phyloP scores from a whole-genome alignment of 2,329 filamentous ascomycete genomes.

The Talaromyces piceae region DNA sequence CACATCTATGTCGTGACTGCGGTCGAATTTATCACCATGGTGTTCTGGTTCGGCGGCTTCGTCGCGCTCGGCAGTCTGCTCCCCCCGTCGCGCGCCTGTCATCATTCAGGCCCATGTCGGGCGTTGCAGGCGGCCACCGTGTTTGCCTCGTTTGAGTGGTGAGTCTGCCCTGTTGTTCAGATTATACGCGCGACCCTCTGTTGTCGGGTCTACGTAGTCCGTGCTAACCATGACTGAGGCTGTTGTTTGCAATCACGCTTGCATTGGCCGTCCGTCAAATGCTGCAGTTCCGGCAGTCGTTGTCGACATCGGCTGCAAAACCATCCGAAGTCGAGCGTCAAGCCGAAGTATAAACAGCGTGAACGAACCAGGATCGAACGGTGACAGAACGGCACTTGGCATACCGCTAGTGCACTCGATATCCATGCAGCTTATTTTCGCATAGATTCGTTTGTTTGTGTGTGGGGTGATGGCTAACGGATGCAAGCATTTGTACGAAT shows the following conservation, averaged over 20 bases:
- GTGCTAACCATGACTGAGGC: not conserved
- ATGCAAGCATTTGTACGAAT: no score
- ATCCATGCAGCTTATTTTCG: not conserved
- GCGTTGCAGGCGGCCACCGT: conserved; percentile 48
- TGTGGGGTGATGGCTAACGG: not conserved
- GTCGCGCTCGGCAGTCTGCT: conserved; percentile 65
- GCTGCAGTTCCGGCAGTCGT: conserved; percentile 2
- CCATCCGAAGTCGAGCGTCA: conserved; percentile 5
- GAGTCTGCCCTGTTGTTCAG: no score
- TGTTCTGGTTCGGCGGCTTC: conserved; percentile 87
- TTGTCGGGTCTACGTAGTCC: not conserved
- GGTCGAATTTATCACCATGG: conserved; percentile 64
- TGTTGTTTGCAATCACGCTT: conserved; percentile 10
- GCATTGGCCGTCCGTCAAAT: conserved; percentile 8
- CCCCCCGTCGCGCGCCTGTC: conserved; percentile 6
- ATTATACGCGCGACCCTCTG: not conserved
- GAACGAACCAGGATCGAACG: not conserved
- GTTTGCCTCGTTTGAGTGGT: conserved; percentile 45
- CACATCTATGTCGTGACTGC: conserved; percentile 59
- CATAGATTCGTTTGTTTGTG: not conserved
- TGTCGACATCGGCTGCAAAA: conserved; percentile 3
- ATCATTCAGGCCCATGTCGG: conserved; percentile 49
- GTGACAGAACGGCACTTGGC: not conserved
- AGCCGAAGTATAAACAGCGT: conserved; percentile 3
- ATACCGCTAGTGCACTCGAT: not conserved